Evolutionary conservation across 768 basidiomycete genomes (phyloP), one percentile per base, ranked within the genome.

Genomic region (Melanogaster broomeanus): DNA sequence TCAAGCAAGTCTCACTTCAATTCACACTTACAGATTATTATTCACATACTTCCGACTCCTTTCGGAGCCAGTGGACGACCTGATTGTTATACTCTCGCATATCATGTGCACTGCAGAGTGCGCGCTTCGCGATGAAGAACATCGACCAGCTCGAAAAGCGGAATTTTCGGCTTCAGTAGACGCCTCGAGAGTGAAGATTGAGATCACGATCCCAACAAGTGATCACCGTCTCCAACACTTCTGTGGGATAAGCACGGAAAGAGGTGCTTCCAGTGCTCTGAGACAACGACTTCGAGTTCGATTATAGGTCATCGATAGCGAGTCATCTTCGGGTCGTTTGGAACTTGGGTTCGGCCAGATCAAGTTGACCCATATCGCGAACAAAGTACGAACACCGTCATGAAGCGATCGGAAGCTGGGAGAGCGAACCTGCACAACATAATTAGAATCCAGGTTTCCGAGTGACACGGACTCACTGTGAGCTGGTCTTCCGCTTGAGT

Each of bases 21-120:
- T 4, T 15, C 43, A 16, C 15, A 73, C 84, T 60, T 53, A 92
- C 91, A 93, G 66, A 51, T 85, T 83, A 3, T 81, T 77, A 60
- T 90, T 84, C 0, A 79, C 72, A 56, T 81, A 80, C 64, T 79
- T 86, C 67, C 78, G 82, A 54, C 65, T 75, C 63, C 77, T 82
- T 49, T 90, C 90, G 4, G 81, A 68, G 6, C 77, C 59, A 3
- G 76, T 74, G 7, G 79, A 73, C 7, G 83, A 74, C 10, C 91
- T 85, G 51, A 72, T 71, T 18, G 75, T 76, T 41, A 93, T 88
- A 59, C 85, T 87, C 64, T 97, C 93, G 63, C 91, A 94, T 28
- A 93, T 73, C 80, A 95, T 87, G 55, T 92, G 86, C 1, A 98
- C 93, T 8, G 90, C 84, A 48, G 80, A 87, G 61, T 93, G 93